Evolutionary conservation across 495 filamentous ascomycete genomes (phyloP).

Genomic region (Gamarada debralockiae): DNA sequence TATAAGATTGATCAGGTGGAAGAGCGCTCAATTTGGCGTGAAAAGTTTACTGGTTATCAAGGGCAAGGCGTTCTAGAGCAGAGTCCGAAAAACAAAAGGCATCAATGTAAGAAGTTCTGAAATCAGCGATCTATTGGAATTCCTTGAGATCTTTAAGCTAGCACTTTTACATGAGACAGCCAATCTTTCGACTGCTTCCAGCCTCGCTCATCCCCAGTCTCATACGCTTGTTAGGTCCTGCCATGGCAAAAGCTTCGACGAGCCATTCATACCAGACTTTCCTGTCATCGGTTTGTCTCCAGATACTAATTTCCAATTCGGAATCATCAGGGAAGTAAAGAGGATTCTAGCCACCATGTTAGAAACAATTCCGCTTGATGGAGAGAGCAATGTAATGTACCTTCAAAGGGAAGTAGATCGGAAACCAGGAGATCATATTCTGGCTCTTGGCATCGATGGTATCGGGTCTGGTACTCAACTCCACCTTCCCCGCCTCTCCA

Average conservation of each 20-base stretch:
- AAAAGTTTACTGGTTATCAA: conserved; percentile 17
- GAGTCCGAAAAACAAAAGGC: background rate
- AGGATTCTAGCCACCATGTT: conserved; percentile 55
- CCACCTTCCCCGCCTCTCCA: conserved; percentile 50
- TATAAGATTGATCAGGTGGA: conserved; percentile 2
- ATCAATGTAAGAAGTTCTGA: conserved; percentile 6
- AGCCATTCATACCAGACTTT: conserved; percentile 99
- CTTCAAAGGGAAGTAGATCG: conserved; percentile 96
- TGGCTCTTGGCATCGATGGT: conserved; percentile 89
- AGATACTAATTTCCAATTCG: conserved; percentile 88
- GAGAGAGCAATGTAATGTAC: conserved; percentile 42
- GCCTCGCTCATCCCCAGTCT: conserved; percentile 78
- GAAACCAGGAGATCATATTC: conserved; percentile 99
- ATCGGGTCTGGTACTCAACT: conserved; percentile 89
- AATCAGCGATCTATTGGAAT: background rate
- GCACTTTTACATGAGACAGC: conserved; percentile 75
- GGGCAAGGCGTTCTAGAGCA: conserved; percentile 23
- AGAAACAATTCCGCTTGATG: conserved; percentile 12
- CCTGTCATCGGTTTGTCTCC: conserved; percentile 87
- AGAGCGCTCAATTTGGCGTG: conserved; percentile 6
- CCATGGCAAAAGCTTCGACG: conserved; percentile 72
- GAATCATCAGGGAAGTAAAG: conserved; percentile 81
- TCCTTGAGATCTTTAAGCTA: background rate
- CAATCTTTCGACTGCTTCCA: conserved; percentile 85
- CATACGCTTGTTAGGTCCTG: conserved; percentile 57